phyloP scores from a whole-genome alignment of 2,329 filamentous ascomycete species.

The Colletotrichum tamarilloi region DNA sequence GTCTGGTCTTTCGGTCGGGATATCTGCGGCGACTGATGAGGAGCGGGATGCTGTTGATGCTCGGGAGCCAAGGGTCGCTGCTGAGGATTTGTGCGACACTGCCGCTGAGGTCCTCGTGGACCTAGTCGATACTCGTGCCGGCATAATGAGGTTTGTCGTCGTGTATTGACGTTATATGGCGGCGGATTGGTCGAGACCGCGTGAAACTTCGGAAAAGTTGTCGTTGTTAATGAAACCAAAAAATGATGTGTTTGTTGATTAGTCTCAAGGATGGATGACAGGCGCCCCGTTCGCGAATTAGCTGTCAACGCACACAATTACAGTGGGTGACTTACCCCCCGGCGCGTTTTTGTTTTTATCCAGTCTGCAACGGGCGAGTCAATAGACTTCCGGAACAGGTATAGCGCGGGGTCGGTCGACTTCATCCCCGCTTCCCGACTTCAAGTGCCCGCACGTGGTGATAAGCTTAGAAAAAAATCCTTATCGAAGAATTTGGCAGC shows the following conservation, averaged over 20 bases:
- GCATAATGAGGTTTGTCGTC: slow-evolving; percentile 52
- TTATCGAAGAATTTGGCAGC: slow-evolving; percentile 26
- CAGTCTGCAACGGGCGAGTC: slow-evolving; percentile 28
- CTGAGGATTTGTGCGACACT: slow-evolving; percentile 53
- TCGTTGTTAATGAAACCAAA: slow-evolving; percentile 19
- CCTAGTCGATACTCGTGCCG: slow-evolving; percentile 58
- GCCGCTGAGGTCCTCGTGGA: slow-evolving; percentile 58
- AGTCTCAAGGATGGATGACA: not conserved
- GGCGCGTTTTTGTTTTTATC: slow-evolving; percentile 37
- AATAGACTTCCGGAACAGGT: slow-evolving; percentile 34
- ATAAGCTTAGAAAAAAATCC: slow-evolving; percentile 36
- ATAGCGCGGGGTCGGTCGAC: slow-evolving; percentile 36
- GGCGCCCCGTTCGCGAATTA: not conserved
- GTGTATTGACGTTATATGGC: not conserved
- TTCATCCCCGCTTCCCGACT: slow-evolving; percentile 1
- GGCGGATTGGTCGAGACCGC: not conserved
- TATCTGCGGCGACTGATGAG: slow-evolving; percentile 56
- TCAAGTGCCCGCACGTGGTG: slow-evolving; percentile 27
- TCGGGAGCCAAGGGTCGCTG: slow-evolving; percentile 51
- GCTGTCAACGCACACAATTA: slow-evolving; percentile 28
- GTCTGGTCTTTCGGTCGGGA: slow-evolving; percentile 78
- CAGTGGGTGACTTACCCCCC: slow-evolving; percentile 19
- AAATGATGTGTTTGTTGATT: slow-evolving; percentile 26
- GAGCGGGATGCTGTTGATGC: slow-evolving; percentile 59
- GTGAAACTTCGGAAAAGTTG: not conserved